Base-by-base conservation (phyloP, 441 rosid genomes). In the Metrosideros polymorpha region DNA sequence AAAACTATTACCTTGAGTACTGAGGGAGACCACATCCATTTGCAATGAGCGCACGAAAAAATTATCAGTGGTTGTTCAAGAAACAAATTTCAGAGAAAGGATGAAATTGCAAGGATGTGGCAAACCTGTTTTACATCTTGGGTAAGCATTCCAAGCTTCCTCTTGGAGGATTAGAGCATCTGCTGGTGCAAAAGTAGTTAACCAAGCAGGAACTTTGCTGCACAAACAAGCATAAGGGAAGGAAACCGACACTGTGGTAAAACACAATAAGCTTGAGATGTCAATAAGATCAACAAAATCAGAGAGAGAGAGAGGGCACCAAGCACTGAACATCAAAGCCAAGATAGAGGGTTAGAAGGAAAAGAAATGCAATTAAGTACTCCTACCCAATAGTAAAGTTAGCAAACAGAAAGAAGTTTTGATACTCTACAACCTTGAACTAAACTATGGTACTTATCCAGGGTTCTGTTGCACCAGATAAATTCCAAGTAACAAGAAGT, bases 61-160 rank as follows among this genome's bases (percentile, higher is more conserved):
- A 87, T 51, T 51, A 86, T 91, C 59, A 92, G 85, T 86, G 53
- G 57, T 83, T 82, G 82, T 88, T 24, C 87, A n/a, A 82, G 39
- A 25, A 50, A 53, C 25, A 79, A 50, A 19, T 30, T 79, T 51
- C 35, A n/a, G 71, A 71, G 61, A 82, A 54, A 86, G 45, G 14
- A 57, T 6, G 19, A 29, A 13, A 83, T n/a, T n/a, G 35, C 22
- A 84, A 86, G 83, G 76, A 56, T 47, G 43, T 76, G 45, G 52
- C 77, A 84, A 76, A 92, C 95, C 95, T 87, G 95, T 93, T 92
- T 93, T 94, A 89, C 95, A 93, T 89, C 93, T 92, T 35, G 95
- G 97, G 84, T 91, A 94, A 42, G 95, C 92, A 89, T 93, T 93
- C 97, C 97, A 93, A 17, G 97, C 93, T 87, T 94, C 95, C 91